Percentiles rank a stretch among this genome's conserved stretches.
phyloP scores from a whole-genome alignment of 768 basidiomycete genomes.

The Suillus plorans region DNA sequence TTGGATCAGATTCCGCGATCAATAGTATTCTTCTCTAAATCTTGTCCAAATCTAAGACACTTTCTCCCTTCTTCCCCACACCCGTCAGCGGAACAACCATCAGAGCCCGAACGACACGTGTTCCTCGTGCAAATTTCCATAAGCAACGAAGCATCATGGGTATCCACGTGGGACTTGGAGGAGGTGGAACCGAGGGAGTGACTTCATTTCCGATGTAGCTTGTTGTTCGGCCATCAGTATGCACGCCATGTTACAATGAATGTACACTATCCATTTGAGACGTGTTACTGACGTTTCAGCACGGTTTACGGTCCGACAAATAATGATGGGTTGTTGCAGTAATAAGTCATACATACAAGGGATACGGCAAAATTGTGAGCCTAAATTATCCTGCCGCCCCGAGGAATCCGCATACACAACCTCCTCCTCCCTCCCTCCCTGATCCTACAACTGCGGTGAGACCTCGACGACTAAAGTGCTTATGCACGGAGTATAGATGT shows the following conservation, averaged over 20 bases:
- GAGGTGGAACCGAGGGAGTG: background rate
- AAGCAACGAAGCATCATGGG: constrained; percentile 4
- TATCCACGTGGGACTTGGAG: constrained; percentile 9
- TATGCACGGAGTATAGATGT: constrained; percentile 34
- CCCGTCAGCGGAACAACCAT: constrained; percentile 17
- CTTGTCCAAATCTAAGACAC: background rate
- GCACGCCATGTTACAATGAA: constrained; percentile 7
- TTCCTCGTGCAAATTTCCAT: background rate
- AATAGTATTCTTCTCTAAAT: background rate
- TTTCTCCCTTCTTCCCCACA: constrained; percentile 21
- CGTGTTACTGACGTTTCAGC: constrained; percentile 13
- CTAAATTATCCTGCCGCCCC: constrained; percentile 16
- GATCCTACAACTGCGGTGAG: constrained; percentile 28
- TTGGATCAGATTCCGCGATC: constrained; percentile 22
- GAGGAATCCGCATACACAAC: constrained; percentile 23
- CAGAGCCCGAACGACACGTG: constrained; percentile 26
- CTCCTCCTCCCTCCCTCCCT: constrained; percentile 8
- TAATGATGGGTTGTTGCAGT: constrained; percentile 10
- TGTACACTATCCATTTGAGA: background rate
- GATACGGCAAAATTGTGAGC: constrained; percentile 23
- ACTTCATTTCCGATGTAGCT: constrained; percentile 1
- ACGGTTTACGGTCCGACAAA: constrained; percentile 18
- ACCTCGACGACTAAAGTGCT: constrained; percentile 31
- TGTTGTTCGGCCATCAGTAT: constrained; percentile 3
- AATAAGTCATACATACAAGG: constrained; percentile 31